phyloP scores from a whole-genome alignment of 1,284 basidiomycete genomes.

The Ceratobasidium sp. region DNA sequence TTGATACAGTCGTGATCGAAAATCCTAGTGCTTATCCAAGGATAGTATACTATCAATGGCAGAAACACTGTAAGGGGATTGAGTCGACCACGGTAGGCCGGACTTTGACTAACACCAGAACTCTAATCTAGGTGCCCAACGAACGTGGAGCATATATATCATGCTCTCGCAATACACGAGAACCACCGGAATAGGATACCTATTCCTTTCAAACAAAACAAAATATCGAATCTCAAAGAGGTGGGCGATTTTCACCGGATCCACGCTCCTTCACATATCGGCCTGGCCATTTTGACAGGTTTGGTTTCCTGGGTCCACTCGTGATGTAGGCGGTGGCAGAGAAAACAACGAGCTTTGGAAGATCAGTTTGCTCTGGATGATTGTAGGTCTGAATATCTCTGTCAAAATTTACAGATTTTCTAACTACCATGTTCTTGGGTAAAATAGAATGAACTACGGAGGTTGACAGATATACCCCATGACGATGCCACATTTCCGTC shows the following conservation, averaged over 20 bases:
- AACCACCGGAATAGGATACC: constrained; percentile 9
- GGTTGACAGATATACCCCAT: neutral
- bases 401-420: neutral
- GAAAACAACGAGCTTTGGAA: neutral
- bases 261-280: too few species aligned
- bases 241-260: too few species aligned
- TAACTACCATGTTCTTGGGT: neutral
- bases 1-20: neutral
- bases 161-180: constrained; percentile 10
- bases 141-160: constrained; percentile 6
- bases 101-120: neutral
- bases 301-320: neutral
- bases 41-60: neutral
- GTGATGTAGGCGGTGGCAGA: neutral
- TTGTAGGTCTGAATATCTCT: neutral
- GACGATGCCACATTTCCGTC: neutral
- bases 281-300: neutral
- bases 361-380: constrained; percentile 12
- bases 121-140: neutral
- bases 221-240: neutral
- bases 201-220: neutral
- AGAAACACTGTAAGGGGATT: neutral
- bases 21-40: neutral
- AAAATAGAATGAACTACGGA: neutral
- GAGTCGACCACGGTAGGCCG: neutral